These are phyloP conservation scores for Penicillium sp. DNA, from an alignment of 2,329 filamentous ascomycete species.

Conservation along the genomic window DNA sequence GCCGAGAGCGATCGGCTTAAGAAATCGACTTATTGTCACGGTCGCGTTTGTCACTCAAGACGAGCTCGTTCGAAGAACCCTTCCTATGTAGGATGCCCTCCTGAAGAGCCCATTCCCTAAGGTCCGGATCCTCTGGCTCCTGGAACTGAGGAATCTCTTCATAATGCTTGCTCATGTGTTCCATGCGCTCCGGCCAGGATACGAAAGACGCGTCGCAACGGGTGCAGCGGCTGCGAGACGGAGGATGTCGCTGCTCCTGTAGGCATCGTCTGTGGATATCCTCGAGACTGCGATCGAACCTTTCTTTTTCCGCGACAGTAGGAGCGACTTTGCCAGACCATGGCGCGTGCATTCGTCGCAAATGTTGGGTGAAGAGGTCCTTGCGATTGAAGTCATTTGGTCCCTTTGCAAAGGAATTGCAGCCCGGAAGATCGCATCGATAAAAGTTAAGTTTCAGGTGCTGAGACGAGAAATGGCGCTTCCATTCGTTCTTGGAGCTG, in stretches of 20 bases:
- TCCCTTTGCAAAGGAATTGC: conserved; percentile 39
- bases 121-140: conserved; percentile 38
- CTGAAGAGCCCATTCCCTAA: conserved; percentile 37
- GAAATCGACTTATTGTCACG: background rate
- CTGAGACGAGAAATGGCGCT: conserved; percentile 76
- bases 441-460: conserved; percentile 73
- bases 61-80: background rate
- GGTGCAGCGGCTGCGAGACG: conserved; percentile 56
- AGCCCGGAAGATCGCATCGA: conserved; percentile 66
- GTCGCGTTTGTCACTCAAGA: background rate
- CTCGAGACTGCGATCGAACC: conserved; percentile 53
- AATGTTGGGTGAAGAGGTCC: conserved; percentile 84
- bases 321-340: conserved; percentile 48
- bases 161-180: conserved; percentile 79
- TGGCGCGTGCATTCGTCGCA: conserved; percentile 76
- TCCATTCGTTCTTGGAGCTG: conserved; percentile 89
- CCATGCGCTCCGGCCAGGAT: conserved; percentile 78
- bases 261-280: conserved; percentile 57
- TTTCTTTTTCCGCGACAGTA: conserved; percentile 27
- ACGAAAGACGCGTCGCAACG: conserved; percentile 63
- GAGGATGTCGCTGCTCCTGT: conserved; percentile 58
- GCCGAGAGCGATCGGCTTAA: background rate
- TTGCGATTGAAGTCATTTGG: conserved; percentile 81
- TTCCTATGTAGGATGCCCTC: conserved; percentile 22
- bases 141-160: conserved; percentile 51